Evolutionary conservation across 2,329 filamentous ascomycete species (phyloP), one percentile per base, ranked within the genome.

Genomic region (Fusarium albidum): DNA sequence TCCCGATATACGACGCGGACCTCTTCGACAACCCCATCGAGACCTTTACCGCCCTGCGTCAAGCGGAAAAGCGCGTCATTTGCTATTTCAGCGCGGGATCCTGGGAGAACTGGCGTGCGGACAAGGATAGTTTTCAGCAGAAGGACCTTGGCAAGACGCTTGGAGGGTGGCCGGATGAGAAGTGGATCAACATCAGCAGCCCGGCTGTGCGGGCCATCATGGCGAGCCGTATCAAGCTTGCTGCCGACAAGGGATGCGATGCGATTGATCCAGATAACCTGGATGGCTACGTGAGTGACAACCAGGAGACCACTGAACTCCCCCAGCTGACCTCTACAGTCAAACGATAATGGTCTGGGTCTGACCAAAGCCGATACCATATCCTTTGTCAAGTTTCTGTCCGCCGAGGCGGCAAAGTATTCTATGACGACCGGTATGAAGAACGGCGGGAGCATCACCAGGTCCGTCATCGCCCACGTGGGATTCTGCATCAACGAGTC

Each of bases 41-140:
- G 6, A 71, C 68, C 0, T 65, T 86, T 48, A 78, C 85, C 50
- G 73, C 85, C 6, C 83, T 87, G 69, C 75, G 80, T 49, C 82
- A 81, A 35, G 69, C 74, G 3, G 80, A 79, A 5, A 82, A 83
- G 61, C 85, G 82, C 48, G 82, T 90, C 34, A 86, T 91, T 46
- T 91, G 88, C 74, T 91, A 92, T 71, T 91, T 91, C 73, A 88
- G 84, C 33, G 87, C 86, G 0, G 88, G 89, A 0, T 86, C 82
- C 1, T 89, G 81, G 61, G 89, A 91, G 69, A 69, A 83, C 29
- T 83, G 80, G 74, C 79, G 88, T 2, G 70, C 77, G 0, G 88
- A 91, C 63, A 75, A 77, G 10, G 63, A 63, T n/a, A 61, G 81
- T 1, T 90, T 90, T 63, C 64, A 73, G 1, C 54, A 74, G 1